phyloP scores from a whole-genome alignment of 2,329 filamentous ascomycete species.

The Myriosclerotinia duriaeana region DNA sequence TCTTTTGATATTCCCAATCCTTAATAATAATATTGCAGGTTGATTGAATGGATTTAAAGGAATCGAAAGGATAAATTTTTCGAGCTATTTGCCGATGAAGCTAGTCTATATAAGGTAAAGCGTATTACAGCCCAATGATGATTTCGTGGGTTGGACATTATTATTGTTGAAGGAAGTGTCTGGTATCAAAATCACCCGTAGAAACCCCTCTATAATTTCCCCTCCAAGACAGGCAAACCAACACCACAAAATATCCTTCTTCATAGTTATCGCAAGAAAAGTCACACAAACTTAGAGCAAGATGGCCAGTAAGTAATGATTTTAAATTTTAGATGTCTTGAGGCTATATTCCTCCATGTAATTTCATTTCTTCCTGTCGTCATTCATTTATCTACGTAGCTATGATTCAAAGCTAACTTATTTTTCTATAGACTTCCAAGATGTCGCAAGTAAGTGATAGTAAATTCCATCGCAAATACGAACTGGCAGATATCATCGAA shows the following conservation, averaged over 20 bases:
- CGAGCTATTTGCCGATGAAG: slow-evolving; percentile 8
- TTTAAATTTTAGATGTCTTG: neutral
- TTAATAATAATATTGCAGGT: too few relatives aligned
- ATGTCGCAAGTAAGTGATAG: slow-evolving; percentile 45
- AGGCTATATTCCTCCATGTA: neutral
- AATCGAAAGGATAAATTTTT: neutral
- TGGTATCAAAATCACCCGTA: slow-evolving; percentile 20
- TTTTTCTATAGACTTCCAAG: slow-evolving; percentile 42
- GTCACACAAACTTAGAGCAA: slow-evolving; percentile 27
- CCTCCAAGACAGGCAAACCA: slow-evolving; percentile 19
- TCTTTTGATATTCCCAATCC: too few relatives aligned
- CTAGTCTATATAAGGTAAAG: slow-evolving; percentile 7
- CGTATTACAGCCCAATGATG: slow-evolving; percentile 3
- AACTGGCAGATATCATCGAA: neutral
- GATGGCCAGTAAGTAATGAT: slow-evolving; percentile 38
- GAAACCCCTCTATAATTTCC: slow-evolving; percentile 25
- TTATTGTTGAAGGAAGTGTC: neutral
- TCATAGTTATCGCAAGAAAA: neutral
- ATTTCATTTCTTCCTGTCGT: neutral
- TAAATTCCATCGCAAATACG: neutral
- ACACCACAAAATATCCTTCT: slow-evolving; percentile 20
- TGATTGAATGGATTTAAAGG: neutral
- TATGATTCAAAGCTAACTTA: slow-evolving; percentile 30
- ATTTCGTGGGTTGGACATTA: neutral
- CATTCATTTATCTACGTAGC: neutral